Base-by-base conservation (phyloP, 495 filamentous ascomycete genomes). In the Podospora anserina region DNA sequence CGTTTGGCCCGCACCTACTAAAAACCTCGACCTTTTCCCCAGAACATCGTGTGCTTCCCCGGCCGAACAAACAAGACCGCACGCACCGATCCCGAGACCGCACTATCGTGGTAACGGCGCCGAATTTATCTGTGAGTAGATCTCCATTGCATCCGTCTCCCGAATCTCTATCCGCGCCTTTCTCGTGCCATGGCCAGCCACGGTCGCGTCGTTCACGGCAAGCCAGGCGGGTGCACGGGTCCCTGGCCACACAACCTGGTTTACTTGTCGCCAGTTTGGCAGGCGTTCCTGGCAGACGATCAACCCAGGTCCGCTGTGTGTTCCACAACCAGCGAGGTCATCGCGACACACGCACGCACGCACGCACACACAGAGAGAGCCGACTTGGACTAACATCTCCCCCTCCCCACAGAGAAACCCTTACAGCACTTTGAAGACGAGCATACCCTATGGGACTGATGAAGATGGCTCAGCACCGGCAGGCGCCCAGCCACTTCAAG, bases 381-480 rank as follows among this genome's bases (percentile, higher is more conserved):
- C 7, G 13, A 16, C 16, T 65, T 61, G 63, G 70, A 61, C 69
- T 71, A 68, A 70, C 68, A 30, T 30, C 11, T 23, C 32, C 18
- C 4, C 18, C 60, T 30, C 30, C 30, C n/a, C 32, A 39, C 58
- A 68, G 39, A 65, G 19, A 56, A 34, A 63, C 23, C 7, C 49
- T 18, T 61, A 61, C 23, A 28, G 5, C 26, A 63, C 23, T 49
- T 49, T 66, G 9, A 15, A 18, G 28, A 55, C 58, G 68, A 63
- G 61, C 60, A 49, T 64, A 34, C 68, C 72, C 73, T 77, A 79
- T 79, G 77, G 77, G 77, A 74, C 74, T 79, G 65, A 49, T 49
- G 39, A 77, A 70, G 71, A 79, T 79, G 78, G 76, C 76, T 68
- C 78, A 78, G 66, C 77, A 77, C 66, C 78, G 78, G 58, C 77